Conservation (phyloP, 495 filamentous ascomycete genomes). For the Aspergillus ostianus region DNA sequence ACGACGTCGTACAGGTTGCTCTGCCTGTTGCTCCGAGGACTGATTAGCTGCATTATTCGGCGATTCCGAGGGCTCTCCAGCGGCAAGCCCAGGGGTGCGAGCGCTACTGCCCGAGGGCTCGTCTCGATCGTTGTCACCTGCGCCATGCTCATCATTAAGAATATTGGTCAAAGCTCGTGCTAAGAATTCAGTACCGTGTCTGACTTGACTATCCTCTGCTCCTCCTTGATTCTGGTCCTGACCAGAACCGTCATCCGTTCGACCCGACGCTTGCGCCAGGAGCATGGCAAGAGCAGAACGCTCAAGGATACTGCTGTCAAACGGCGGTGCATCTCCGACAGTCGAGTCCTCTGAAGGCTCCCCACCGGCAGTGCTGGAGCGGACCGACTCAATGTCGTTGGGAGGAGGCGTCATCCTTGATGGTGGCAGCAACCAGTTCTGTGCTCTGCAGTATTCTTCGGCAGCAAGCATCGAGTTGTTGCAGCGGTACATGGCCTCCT, state of each 20-base stretch:
- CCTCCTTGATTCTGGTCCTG: constrained; percentile 21
- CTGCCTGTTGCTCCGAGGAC: constrained; percentile 12
- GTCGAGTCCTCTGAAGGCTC: constrained; percentile 33
- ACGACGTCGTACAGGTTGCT: constrained; percentile 28
- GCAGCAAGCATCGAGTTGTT: constrained; percentile 60
- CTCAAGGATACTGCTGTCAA: constrained; percentile 30
- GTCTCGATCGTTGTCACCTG: constrained; percentile 26
- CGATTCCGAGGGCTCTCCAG: constrained; percentile 23
- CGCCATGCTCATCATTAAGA: constrained; percentile 31
- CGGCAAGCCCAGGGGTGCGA: constrained; percentile 13
- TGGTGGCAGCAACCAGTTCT: constrained; percentile 40
- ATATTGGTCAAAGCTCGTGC: constrained; percentile 38
- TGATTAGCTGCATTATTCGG: constrained; percentile 6
- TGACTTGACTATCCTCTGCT: constrained; percentile 29
- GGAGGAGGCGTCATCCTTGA: constrained; percentile 60
- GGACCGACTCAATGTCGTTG: constrained; percentile 51
- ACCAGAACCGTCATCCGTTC: constrained; percentile 24
- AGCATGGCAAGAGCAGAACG: constrained; percentile 39
- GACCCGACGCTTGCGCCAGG: constrained; percentile 33
- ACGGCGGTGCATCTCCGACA: constrained; percentile 31
- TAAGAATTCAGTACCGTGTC: constrained; percentile 31
- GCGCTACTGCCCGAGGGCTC: constrained; percentile 22
- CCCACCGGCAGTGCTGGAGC: constrained; percentile 26
- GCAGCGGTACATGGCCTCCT: constrained; percentile 82
- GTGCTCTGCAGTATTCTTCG: constrained; percentile 70